Conservation (phyloP, 2,329 filamentous ascomycete genomes). For the Thielaviopsis ethacetica region DNA sequence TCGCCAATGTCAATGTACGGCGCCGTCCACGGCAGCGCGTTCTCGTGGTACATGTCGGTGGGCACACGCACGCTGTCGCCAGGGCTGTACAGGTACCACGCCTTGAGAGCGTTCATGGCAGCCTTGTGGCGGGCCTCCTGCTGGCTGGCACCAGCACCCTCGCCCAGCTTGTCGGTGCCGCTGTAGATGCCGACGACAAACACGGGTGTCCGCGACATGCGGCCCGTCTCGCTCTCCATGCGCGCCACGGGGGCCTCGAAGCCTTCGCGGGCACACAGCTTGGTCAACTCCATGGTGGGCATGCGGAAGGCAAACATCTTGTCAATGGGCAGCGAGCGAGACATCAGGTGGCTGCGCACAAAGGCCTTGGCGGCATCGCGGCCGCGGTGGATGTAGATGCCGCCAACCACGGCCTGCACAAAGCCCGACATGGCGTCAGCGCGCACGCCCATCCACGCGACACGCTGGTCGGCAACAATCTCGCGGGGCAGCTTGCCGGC, state of each 20-base stretch:
- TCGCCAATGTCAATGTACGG: slow-evolving; percentile 56
- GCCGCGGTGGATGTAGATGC: slow-evolving; percentile 74
- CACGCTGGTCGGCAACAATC: slow-evolving; percentile 13
- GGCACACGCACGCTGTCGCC: slow-evolving; percentile 45
- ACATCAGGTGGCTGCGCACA: slow-evolving; percentile 68
- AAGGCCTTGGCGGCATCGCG: slow-evolving; percentile 65
- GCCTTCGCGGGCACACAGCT: slow-evolving; percentile 73
- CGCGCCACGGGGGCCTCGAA: slow-evolving; percentile 79
- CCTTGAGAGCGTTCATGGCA: slow-evolving; percentile 70
- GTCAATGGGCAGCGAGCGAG: slow-evolving; percentile 59
- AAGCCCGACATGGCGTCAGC: slow-evolving; percentile 57
- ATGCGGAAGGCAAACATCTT: slow-evolving; percentile 69
- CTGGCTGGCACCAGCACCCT: slow-evolving; percentile 67
- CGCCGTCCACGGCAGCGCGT: slow-evolving; percentile 47
- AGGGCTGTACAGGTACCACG: slow-evolving; percentile 93
- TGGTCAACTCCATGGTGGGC: slow-evolving; percentile 67
- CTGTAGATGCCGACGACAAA: slow-evolving; percentile 91
- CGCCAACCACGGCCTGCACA: slow-evolving; percentile 68
- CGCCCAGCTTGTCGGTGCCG: slow-evolving; percentile 77
- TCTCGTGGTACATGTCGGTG: slow-evolving; percentile 49
- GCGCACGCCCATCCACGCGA: slow-evolving; percentile 49
- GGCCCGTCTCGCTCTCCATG: slow-evolving; percentile 79
- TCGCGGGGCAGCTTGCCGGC: slow-evolving; percentile 12
- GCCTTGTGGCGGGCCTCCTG: slow-evolving; percentile 64
- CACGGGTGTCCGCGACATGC: slow-evolving; percentile 69